Percentiles rank a stretch among this genome's conserved stretches.
phyloP scores from a whole-genome alignment of 768 basidiomycete genomes.

The Filobasidium wieringae region DNA sequence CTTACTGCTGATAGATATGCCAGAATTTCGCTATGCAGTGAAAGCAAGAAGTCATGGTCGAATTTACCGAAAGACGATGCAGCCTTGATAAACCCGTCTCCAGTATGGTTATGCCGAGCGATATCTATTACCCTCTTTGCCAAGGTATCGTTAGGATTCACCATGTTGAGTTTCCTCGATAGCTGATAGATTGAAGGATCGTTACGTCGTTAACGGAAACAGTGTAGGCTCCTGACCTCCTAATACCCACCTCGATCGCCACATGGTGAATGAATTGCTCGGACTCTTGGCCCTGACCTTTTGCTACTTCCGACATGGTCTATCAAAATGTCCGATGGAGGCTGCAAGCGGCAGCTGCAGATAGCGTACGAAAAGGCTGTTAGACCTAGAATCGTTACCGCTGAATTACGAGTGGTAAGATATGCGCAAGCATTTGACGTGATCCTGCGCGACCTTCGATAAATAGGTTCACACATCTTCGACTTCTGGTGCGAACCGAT shows the following conservation, averaged over 20 bases:
- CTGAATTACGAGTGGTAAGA: too few species aligned
- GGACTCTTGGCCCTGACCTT: not conserved
- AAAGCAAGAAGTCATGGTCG: slow-evolving; percentile 60
- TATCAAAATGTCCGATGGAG: too few species aligned
- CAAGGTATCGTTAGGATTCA: slow-evolving; percentile 73
- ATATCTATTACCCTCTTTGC: slow-evolving; percentile 69
- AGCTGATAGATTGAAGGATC: slow-evolving; percentile 59
- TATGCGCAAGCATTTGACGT: too few species aligned
- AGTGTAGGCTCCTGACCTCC: not conserved
- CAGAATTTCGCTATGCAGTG: slow-evolving; percentile 67
- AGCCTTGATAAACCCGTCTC: slow-evolving; percentile 53
- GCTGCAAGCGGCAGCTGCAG: too few species aligned
- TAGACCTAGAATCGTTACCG: too few species aligned
- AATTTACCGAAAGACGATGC: slow-evolving; percentile 78
- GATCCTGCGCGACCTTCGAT: too few species aligned
- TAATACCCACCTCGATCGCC: slow-evolving; percentile 32
- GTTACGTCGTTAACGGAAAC: slow-evolving; percentile 24
- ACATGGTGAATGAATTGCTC: slow-evolving; percentile 36
- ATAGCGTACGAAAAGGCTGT: too few species aligned
- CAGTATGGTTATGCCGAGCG: slow-evolving; percentile 57
- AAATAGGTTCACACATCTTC: too few species aligned
- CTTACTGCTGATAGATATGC: slow-evolving; percentile 58
- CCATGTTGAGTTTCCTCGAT: slow-evolving; percentile 62
- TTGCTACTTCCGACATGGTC: not conserved
- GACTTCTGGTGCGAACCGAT: too few species aligned